Base-by-base conservation (phyloP, 192 early-diverging fungal species). In the Coemansia sp. region DNA sequence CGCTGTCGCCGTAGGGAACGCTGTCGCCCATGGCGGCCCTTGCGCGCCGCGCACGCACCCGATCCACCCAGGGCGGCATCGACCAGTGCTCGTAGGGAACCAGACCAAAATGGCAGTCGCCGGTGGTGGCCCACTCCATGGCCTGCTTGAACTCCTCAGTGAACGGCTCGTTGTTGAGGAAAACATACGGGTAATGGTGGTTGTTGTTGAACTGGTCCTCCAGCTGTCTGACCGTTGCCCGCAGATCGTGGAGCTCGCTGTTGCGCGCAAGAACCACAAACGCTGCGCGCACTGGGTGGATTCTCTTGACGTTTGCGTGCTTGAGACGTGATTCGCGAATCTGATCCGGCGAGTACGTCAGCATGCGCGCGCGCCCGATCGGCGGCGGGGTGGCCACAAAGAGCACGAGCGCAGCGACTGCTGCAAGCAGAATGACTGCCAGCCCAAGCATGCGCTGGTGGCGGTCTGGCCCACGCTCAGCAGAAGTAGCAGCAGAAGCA, bases 151-250 rank as follows among this genome's bases (percentile, higher is more conserved):
- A 95, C 52, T 91, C 79, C 6, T 86, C 79, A 6, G 84, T 83
- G 59, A 95, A 94, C 0, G 85, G 83, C 40, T 77, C 83, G 26
- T 95, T 87, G 73, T 95, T 95, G 46, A 95, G 71, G 67, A 94
- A 93, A 32, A 95, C 88, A 74, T 91, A 95, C 0, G 92, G 89
- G 69, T 95, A 95, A 55, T 88, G 77, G 76, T 85, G 90, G 60
- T 85, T 82, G 47, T 61, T 54, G 75, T 95, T 94, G 72, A 94
- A 94, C 54, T 90, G 75, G 61, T 91, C 86, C 70, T 95, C 92
- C 12, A 95, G 62, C 65, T 90, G 84, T 36, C 84, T 81, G 49
- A 95, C 82, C 0, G 89, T 76, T 15, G 63, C 37, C 21, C 76
- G 67, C 39, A 92, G 83, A 12, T 74, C 86, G 41, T 87, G 69